These are phyloP conservation scores for Anaeromyces robustus DNA, from an alignment of 192 early-diverging fungal species.

Conservation along the genomic window DNA sequence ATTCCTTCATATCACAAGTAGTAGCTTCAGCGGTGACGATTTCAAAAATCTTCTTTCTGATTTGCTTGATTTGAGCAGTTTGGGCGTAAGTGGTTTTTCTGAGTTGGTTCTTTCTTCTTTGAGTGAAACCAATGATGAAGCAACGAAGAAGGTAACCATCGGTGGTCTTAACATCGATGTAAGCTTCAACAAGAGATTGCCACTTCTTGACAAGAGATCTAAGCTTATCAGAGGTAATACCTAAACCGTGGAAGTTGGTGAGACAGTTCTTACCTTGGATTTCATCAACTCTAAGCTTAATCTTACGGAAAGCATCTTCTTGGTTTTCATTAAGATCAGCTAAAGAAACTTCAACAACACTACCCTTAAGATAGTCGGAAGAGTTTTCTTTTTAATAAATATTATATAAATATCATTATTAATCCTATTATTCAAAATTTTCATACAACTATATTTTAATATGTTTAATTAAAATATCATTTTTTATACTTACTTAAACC, in stretches of 20 bases:
- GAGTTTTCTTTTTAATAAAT: slow-evolving; percentile 46
- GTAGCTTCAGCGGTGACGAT: slow-evolving; percentile 77
- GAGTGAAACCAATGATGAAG: slow-evolving; percentile 95
- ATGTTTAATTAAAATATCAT: too few species aligned
- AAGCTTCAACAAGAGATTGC: slow-evolving; percentile 96
- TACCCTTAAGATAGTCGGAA: slow-evolving; percentile 89
- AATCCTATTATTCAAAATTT: too few species aligned
- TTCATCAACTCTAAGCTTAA: slow-evolving; percentile 94
- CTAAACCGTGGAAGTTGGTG: slow-evolving; percentile 99
- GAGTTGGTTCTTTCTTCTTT: slow-evolving; percentile 82
- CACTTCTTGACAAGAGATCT: slow-evolving; percentile 99
- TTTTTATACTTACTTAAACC: slow-evolving; percentile 74
- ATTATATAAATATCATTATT: too few species aligned
- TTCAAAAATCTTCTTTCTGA: slow-evolving; percentile 99
- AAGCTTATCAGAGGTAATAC: slow-evolving; percentile 99
- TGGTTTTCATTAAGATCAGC: slow-evolving; percentile 82
- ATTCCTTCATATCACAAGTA: slow-evolving; percentile 82
- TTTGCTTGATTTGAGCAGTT: slow-evolving; percentile 86
- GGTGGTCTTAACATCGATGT: slow-evolving; percentile 99
- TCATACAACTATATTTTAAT: too few species aligned
- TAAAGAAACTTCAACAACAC: slow-evolving; percentile 92
- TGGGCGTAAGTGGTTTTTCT: slow-evolving; percentile 98
- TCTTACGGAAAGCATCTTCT: slow-evolving; percentile 91
- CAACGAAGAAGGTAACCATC: slow-evolving; percentile 98
- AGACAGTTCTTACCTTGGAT: slow-evolving; percentile 96